A percentile compares a stretch with the other conserved stretches of the same genome.
phyloP scores from a whole-genome alignment of 495 filamentous ascomycete genomes.

The Evansstolkia leycettana region DNA sequence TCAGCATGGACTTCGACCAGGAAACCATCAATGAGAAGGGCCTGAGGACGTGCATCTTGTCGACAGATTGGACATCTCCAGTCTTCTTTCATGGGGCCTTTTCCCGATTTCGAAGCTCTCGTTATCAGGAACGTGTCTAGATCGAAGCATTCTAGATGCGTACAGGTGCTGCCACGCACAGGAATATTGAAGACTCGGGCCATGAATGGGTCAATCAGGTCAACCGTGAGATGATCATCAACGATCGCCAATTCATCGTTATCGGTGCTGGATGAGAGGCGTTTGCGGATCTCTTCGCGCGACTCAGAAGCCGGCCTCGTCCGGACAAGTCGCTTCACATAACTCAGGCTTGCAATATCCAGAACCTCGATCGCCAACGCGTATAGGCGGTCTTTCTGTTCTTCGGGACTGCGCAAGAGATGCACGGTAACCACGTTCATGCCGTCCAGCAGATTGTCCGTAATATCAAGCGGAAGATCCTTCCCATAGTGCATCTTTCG shows the following conservation, averaged over 20 bases:
- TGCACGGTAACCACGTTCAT: constrained; percentile 46
- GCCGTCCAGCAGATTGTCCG: constrained; percentile 36
- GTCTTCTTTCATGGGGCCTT: constrained; percentile 52
- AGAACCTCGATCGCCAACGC: constrained; percentile 53
- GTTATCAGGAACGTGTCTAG: constrained; percentile 67
- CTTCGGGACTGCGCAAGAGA: constrained; percentile 28
- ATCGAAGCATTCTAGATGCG: constrained; percentile 80
- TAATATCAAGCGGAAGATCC: constrained; percentile 65
- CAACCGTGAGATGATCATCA: constrained; percentile 51
- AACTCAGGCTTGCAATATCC: constrained; percentile 36
- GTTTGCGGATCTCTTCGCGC: constrained; percentile 22
- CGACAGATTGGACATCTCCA: constrained; percentile 79
- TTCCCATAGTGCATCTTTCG: constrained; percentile 58
- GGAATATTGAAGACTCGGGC: constrained; percentile 56
- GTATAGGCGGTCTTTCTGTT: constrained; percentile 26
- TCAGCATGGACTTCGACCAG: constrained; percentile 42
- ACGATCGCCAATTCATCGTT: constrained; percentile 62
- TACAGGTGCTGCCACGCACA: constrained; percentile 47
- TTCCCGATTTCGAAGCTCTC: constrained; percentile 31
- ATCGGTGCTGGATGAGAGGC: constrained; percentile 24
- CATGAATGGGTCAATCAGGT: constrained; percentile 66
- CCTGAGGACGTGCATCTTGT: constrained; percentile 58
- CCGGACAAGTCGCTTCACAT: constrained; percentile 31
- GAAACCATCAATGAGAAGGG: constrained; percentile 57
- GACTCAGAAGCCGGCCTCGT: constrained; percentile 16